Evolutionary conservation across 371 early-diverging fungal genomes (phyloP), one percentile per base, ranked within the genome.

Genomic region (Mortierella sp.): DNA sequence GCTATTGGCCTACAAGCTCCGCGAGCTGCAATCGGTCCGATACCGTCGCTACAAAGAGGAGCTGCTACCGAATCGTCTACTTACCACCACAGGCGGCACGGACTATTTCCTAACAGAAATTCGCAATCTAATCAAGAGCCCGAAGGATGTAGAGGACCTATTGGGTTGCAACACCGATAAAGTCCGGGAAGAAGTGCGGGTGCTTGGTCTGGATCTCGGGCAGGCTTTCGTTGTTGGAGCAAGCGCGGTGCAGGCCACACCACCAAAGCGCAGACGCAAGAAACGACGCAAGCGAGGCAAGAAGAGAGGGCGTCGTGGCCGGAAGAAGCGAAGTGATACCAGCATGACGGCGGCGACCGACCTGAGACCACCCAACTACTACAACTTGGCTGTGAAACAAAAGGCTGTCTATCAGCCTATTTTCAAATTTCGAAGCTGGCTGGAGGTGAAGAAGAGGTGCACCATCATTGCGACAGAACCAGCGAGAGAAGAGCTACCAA

Each of bases 181-280:
- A 24, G 62, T 73, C 63, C 5, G 11, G 18, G 45, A 73, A 62
- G 30, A 51, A 11, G 45, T 14, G 11, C 16, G 45, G 45, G 45
- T 63, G 18, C 37, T 73, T 14, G 40, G 73, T 16, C 35, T 73
- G 3, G 73, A 73, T 35, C 64, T 73, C 4, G 64, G 68, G 12
- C 73, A 73, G 26, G 64, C 73, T 0, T 68, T 28, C 39, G 64
- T 73, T 8, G 49, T 64, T 39, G 64, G 73, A n/a, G 64, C 65
- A 8, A 62, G 64, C 45, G 62, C 30, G 28, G 20, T 68, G 51
- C 52, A 43, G 45, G 45, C 45, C 11, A 43, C 11, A 43, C 45
- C 45, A 14, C 45, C 45, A 43, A 43, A 43, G 45, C 45, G 45
- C 45, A 43, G 45, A 43, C 5, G 45, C 45, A 43, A 43, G 45